Base-by-base conservation (phyloP, 192 early-diverging fungal species). In the Spizellomyces punctatus region DNA sequence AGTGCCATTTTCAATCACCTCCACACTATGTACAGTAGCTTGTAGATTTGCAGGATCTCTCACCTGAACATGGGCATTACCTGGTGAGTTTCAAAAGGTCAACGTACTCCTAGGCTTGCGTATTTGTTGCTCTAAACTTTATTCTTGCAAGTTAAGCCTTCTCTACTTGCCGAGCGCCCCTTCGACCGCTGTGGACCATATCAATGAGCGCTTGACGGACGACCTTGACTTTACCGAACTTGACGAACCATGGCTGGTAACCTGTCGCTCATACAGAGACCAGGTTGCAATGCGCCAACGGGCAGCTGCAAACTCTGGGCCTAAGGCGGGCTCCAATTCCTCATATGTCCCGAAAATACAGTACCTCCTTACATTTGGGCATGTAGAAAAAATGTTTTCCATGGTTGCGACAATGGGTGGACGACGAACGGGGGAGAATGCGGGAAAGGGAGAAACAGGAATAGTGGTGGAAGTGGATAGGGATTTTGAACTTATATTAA, bases 201-300 rank as follows among this genome's bases (percentile, higher is more conserved):
- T 71, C 22, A 52, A 60, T 44, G 45, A 62, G 10, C 59, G 59
- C 7, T 50, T 71, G 4, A 62, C 42, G 27, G 69, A 71, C 46
- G 27, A 44, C 12, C 47, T 71, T 46, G 59, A 60, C 47, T 62
- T 71, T 9, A 46, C 9, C 22, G 69, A 71, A 46, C 19, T n/a
- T 47, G 69, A 71, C 44, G 69, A 62, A 44, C 58, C 44, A 22
- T 71, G 69, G 69, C 8, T 17, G 14, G 58, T 71, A 48, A 62
- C 58, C 12, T 71, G 69, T 14, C 69, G 69, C 7, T 41, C 69
- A 5, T 71, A 71, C 46, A 43, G 69, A n/a, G 69, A 71, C 46
- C 58, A 71, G 48, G 69, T 71, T 2, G 69, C 58, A 16, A 27
- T 45, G 19, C 69, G 69, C 0, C 48, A 56, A 41, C 58, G 59